Percentiles rank a stretch among this genome's conserved stretches.
phyloP scores from a whole-genome alignment of 345 rosid genomes.

The Pistacia integerrima region DNA sequence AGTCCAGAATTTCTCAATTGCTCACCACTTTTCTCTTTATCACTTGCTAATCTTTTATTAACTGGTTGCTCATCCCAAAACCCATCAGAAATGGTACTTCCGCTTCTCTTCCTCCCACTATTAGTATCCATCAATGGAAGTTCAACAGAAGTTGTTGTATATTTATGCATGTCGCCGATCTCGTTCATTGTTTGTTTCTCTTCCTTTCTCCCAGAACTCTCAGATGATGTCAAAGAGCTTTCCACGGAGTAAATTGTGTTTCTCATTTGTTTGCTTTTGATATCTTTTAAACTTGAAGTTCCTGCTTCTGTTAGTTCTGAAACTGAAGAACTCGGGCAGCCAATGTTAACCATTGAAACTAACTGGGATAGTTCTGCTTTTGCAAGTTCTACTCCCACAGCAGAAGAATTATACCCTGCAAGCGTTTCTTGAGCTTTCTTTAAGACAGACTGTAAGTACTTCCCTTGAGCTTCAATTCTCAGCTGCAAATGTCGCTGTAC shows the following conservation, averaged over 20 bases:
- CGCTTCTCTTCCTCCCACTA: conserved; percentile 54
- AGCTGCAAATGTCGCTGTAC: conserved; percentile 93
- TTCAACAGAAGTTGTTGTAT: conserved; percentile 36
- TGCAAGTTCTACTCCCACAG: conserved; percentile 63
- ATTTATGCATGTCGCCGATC: conserved; percentile 23
- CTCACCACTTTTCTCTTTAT: conserved; percentile 28
- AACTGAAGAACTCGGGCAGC: conserved; percentile 55
- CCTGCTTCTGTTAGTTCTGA: conserved; percentile 68
- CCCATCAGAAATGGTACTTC: conserved; percentile 36
- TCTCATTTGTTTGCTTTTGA: conserved; percentile 29
- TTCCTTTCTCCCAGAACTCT: conserved; percentile 61
- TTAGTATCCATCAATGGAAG: conserved; percentile 64
- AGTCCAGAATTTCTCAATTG: conserved; percentile 36
- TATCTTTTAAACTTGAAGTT: conserved; percentile 34
- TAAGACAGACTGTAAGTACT: conserved; percentile 81
- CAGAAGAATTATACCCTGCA: conserved; percentile 61
- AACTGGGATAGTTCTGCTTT: conserved; percentile 73
- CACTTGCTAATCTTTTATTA: conserved; percentile 34
- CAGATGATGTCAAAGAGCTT: conserved; percentile 88
- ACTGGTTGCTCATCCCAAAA: conserved; percentile 41
- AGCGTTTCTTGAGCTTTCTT: conserved; percentile 92
- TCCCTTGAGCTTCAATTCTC: conserved; percentile 97
- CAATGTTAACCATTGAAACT: conserved; percentile 62
- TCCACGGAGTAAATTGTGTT: conserved; percentile 67
- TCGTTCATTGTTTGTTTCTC: conserved; percentile 30